Evolutionary conservation across 371 early-diverging fungal genomes (phyloP), one percentile per base, ranked within the genome.

Genomic region (Lichtheimia ornata): DNA sequence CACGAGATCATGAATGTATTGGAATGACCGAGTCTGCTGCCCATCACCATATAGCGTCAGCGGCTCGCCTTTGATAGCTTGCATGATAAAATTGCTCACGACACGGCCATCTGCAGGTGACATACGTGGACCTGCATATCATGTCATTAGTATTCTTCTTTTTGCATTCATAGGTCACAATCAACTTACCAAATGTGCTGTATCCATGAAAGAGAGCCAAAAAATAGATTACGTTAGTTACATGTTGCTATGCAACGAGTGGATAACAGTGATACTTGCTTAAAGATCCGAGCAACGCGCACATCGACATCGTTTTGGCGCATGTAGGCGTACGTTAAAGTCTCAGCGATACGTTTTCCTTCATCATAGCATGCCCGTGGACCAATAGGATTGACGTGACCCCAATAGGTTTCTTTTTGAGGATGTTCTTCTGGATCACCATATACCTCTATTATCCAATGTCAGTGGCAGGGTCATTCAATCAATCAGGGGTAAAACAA

Each of bases 311-410:
- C 78, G 54, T 91, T 90, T 61, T 92, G 91, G 56, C 87, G 76
- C 77, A 85, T 87, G 65, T 92, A 94, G 1, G 90, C 82, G 69
- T 91, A 94, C 0, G 93, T 90, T 43, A 94, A 69, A 5, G 95
- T 93, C 65, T 94, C 95, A 30, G 93, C 92, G 18, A 92, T 90
- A 24, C 95, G 84, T 66, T 94, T 94, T 30, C 94, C 95, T 79
- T 94, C 95, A 62, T 94, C 95, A 72, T 94, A 94, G 66, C 95
- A 94, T 14, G 95, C 94, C 58, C 95, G 77, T 7, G 93, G 93
- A 7, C 88, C 88, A 59, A 87, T 88, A 4, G 93, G 94, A 71
- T 94, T 94, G 30, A 94, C 93, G 76, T 91, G 84, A 13, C 88
- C 95, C 93, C 94, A 93, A 65, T 93, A 93, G 1, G 88, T 84